Evolutionary conservation across 1,284 basidiomycete genomes (phyloP).

Genomic region (Apiotrichum domesticum): DNA sequence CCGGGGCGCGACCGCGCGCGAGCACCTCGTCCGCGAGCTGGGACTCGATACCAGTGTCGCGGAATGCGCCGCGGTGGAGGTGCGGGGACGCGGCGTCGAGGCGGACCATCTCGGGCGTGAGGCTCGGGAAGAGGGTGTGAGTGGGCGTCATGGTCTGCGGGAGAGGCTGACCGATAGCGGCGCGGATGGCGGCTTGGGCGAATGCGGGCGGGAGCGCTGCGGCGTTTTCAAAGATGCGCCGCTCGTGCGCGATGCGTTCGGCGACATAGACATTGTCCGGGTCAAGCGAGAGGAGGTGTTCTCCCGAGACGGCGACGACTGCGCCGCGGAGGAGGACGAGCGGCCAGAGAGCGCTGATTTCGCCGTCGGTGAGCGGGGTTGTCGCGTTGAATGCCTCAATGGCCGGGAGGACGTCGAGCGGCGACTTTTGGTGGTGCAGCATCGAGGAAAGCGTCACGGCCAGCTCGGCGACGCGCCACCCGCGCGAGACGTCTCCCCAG

Average conservation of each 20-base stretch:
- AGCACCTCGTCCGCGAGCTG: not conserved
- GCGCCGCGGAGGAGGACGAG: constrained; percentile 10
- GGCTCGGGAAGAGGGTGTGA: not conserved
- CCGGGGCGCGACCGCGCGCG: not conserved
- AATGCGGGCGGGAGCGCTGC: not conserved
- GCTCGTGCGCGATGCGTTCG: constrained; percentile 7
- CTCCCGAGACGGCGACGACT: constrained; percentile 5
- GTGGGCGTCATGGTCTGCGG: not conserved
- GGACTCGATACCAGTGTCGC: not conserved
- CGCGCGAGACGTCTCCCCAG: constrained; percentile 12
- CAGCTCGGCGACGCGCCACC: constrained; percentile 13
- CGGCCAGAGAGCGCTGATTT: constrained; percentile 11
- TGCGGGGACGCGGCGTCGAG: constrained; percentile 4
- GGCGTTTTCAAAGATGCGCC: constrained; percentile 9
- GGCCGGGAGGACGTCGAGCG: constrained; percentile 7
- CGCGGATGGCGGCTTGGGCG: constrained; percentile 1
- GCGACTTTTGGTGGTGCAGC: constrained; percentile 6
- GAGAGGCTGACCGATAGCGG: not conserved
- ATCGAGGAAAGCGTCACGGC: constrained; percentile 6
- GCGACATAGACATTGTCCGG: constrained; percentile 6
- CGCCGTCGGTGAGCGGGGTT: constrained; percentile 3
- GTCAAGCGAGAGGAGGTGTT: constrained; percentile 6
- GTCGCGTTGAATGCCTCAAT: constrained; percentile 5
- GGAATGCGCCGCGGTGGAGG: constrained; percentile 3
- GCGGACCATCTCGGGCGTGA: not conserved